A percentile compares a stretch with the other conserved stretches of the same genome.
These are phyloP conservation scores for Euphorbia tirucalli DNA, from an alignment of 345 rosid genomes.

Conservation along the genomic window DNA sequence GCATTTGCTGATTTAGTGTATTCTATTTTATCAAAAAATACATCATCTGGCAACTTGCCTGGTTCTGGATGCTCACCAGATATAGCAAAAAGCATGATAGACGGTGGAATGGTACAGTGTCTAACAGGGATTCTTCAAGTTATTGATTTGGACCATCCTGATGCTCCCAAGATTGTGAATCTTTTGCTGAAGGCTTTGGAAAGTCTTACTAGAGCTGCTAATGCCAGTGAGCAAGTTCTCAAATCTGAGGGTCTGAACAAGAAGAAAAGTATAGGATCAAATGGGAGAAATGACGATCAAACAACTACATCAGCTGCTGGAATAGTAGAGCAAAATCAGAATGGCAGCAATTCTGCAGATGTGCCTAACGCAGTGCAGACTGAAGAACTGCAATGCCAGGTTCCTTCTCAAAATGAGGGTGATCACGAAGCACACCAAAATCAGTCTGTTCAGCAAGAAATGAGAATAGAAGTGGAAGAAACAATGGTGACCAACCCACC, in stretches of 20 bases:
- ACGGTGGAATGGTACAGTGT: constrained; percentile 80
- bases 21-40: constrained; percentile 83
- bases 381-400: constrained; percentile 48
- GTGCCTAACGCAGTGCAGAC: constrained; percentile 43
- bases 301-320: constrained; percentile 43
- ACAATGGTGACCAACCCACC: constrained; percentile 49
- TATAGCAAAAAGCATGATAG: constrained; percentile 94
- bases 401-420: constrained; percentile 47
- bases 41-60: constrained; percentile 75
- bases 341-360: constrained; percentile 40
- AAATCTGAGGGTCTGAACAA: constrained; percentile 60
- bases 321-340: constrained; percentile 46
- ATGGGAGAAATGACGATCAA: constrained; percentile 50
- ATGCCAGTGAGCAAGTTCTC: constrained; percentile 69
- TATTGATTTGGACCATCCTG: constrained; percentile 93
- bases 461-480: constrained; percentile 71
- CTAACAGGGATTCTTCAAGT: constrained; percentile 76
- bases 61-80: constrained; percentile 88
- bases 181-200: constrained; percentile 86
- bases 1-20: constrained; percentile 72
- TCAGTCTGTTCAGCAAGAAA: constrained; percentile 54
- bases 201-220: constrained; percentile 88
- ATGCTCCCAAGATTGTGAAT: constrained; percentile 83
- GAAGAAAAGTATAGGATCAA: constrained; percentile 51
- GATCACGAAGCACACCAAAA: constrained; percentile 44